These are phyloP conservation scores for Pseudopyricularia cyperi DNA, from an alignment of 2,329 filamentous ascomycete species.

Conservation along the genomic window DNA sequence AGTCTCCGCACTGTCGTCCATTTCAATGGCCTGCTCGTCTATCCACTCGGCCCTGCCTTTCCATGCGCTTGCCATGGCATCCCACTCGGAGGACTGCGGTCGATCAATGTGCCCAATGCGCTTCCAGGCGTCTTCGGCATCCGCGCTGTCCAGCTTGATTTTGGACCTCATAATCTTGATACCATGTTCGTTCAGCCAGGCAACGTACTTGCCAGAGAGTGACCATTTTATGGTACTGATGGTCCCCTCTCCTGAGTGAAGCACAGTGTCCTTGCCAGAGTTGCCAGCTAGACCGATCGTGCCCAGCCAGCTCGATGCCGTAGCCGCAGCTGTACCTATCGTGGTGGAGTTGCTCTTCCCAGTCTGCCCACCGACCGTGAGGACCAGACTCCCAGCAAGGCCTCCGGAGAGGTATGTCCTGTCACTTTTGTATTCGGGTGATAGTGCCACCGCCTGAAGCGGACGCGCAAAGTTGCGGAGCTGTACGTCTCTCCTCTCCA, in stretches of 20 bases:
- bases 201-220: conserved; percentile 78
- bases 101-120: conserved; percentile 84
- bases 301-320: conserved; percentile 83
- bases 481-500: conserved; percentile 81
- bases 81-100: conserved; percentile 77
- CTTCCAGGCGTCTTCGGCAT: conserved; percentile 83
- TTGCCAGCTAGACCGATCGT: conserved; percentile 70
- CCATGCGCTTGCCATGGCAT: conserved; percentile 94
- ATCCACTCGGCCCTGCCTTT: conserved; percentile 89
- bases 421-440: conserved; percentile 86
- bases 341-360: conserved; percentile 83
- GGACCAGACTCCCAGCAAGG: conserved; percentile 70
- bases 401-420: conserved; percentile 84
- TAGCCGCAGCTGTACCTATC: conserved; percentile 65
- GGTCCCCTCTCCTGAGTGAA: conserved; percentile 85
- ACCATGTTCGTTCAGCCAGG: conserved; percentile 92
- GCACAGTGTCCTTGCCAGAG: conserved; percentile 69
- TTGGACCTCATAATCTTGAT: conserved; percentile 97
- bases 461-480: conserved; percentile 88
- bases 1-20: conserved; percentile 41
- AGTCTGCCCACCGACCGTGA: conserved; percentile 68
- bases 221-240: conserved; percentile 95
- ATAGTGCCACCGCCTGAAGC: conserved; percentile 84
- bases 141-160: conserved; percentile 60
- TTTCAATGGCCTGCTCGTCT: conserved; percentile 67